Evolutionary conservation across 2,329 filamentous ascomycete species (phyloP), one percentile per base, ranked within the genome.

Genomic region (Sordariomycetes sp.): DNA sequence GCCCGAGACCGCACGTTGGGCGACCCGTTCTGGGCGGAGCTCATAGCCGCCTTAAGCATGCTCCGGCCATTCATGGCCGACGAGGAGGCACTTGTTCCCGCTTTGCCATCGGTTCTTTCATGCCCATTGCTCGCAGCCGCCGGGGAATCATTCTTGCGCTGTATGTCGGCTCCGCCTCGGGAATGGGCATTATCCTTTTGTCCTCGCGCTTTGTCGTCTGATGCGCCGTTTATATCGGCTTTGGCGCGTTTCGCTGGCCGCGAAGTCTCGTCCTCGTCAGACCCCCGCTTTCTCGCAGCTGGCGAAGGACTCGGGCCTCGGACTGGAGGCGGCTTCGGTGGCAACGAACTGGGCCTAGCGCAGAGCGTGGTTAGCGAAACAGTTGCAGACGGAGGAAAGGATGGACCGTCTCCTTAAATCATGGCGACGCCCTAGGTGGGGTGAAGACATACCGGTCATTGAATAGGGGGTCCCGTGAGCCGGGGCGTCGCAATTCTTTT

Each of bases 1-100:
- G 67, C 66, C 32, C 73, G 71, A 32, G 71, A 67, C 16, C 76
- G 75, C 24, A 70, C 71, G 37, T 46, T 66, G 1, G 72, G 71
- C 1, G 73, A 71, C 14, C 67, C 64, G 54, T 66, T 69, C 18
- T 67, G 65, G 25, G 59, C 60, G 7, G 68, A 60, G 32, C 61
- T 62, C 11, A 64, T 61, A 6, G 67, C 62, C 24, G 62, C 60
- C 60, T 72, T 74, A 4, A 72, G 61, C 20, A 66, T 61, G 54
- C 65, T 62, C 37, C 69, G 69, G n/a, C 73, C 73, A 59, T 74
- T 76, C 3, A 35, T 43, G n/a, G 46, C n/a, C 3, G 70, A 66
- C 3, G 69, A 66, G 6, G 67, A 62, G 24, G 59, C 58, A 14
- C 54, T 74, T 71, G 61, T 70, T 68, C 54, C 65, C 61, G 28